These are phyloP conservation scores for Microcos paniculata DNA, from an alignment of 345 rosid species.

Conservation along the genomic window DNA sequence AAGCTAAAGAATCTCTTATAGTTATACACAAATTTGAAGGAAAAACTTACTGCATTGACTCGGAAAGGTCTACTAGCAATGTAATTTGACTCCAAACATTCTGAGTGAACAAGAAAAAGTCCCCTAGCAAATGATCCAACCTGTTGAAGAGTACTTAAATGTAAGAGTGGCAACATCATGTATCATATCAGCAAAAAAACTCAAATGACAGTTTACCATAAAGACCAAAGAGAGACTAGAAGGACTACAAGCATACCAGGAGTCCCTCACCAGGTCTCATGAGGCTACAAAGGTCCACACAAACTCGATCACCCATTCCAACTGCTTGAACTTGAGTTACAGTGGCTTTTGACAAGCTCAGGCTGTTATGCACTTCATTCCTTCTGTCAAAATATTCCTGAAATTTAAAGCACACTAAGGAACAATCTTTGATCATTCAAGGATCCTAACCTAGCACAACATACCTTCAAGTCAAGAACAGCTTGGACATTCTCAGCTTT, in stretches of 20 bases:
- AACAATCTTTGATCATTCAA: constrained; percentile 3
- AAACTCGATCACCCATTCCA: constrained; percentile 92
- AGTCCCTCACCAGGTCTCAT: constrained; percentile 95
- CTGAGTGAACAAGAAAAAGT: constrained; percentile 86
- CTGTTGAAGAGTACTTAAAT: constrained; percentile 24
- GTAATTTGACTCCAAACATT: constrained; percentile 82
- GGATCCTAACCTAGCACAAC: constrained; percentile 10
- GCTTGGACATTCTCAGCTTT: constrained; percentile 56
- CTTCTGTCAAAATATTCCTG: constrained; percentile 85
- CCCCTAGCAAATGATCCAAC: constrained; percentile 95
- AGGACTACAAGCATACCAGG: constrained; percentile 52
- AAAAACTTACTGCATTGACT: constrained; percentile 75
- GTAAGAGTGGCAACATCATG: background rate
- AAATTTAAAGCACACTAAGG: constrained; percentile 34
- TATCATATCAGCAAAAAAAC: background rate
- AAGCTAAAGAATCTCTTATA: background rate
- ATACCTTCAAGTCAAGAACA: constrained; percentile 72
- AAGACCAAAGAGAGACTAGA: too few relatives aligned
- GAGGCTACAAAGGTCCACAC: constrained; percentile 94
- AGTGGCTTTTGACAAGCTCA: constrained; percentile 62
- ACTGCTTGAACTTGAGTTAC: constrained; percentile 52
- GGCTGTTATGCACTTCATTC: constrained; percentile 48
- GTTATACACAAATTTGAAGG: background rate
- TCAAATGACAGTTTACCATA: background rate
- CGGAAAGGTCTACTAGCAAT: constrained; percentile 92